Base-by-base conservation (phyloP, 768 basidiomycete genomes). In the Leccinum fibrillosum region DNA sequence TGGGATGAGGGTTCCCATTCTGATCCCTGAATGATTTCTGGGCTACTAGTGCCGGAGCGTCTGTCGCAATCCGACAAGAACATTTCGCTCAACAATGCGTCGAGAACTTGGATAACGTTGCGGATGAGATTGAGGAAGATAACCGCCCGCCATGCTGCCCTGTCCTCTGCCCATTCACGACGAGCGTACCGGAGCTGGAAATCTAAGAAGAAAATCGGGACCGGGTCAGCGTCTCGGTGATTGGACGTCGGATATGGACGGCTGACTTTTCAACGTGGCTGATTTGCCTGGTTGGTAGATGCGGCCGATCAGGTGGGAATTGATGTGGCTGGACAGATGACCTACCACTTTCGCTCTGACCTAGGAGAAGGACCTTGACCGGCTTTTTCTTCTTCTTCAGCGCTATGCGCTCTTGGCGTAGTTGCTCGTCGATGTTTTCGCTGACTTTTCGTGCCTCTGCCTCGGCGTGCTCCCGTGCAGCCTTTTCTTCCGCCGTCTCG, bases 41-140 rank as follows among this genome's bases (percentile, higher is more conserved):
- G 1, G 23, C 28, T 47, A 1, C 17, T 25, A 47, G 57, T 47
- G 2, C n/a, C 23, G 51, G 57, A 55, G n/a, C 34, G 74, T 53
- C 72, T 70, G 35, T 65, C 57, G 32, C 58, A 17, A 26, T 67
- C 60, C 15, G 62, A 66, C 73, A 78, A 23, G 4, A 79, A 70
- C 80, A 88, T 84, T 62, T 88, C 86, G 34, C 78, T 78, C 15
- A 72, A 66, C 44, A 89, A 75, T 42, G 81, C 74, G 51, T 87
- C 81, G 21, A 90, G 76, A 48, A 88, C 82, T 28, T 76, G 74
- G 60, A 86, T 83, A 64, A 89, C 79, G 60, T 89, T 90, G 66
- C 88, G 84, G 54, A 91, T 79, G 69, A 92, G 82, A 69, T 92
- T 92, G 64, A 92, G 82, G 62, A 88, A 85, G 57, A 92, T 85